Percentiles rank a stretch among this genome's conserved stretches.
Conservation (phyloP, 2,329 filamentous ascomycete genomes). For the Botrytis fragariae region DNA sequence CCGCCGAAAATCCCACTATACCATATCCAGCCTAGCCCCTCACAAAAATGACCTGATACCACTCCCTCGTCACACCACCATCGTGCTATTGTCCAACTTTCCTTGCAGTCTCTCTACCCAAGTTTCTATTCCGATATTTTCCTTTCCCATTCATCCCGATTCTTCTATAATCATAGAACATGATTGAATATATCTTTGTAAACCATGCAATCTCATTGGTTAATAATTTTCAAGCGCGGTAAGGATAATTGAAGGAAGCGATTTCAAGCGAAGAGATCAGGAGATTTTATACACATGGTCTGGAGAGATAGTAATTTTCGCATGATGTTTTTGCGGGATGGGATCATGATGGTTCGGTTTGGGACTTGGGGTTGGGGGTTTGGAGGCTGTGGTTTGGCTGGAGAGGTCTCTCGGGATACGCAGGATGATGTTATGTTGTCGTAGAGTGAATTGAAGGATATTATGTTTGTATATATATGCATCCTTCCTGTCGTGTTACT, state of each 20-base stretch:
- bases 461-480: not conserved
- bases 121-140: not conserved
- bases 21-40: not conserved
- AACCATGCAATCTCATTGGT: not conserved
- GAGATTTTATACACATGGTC: not conserved
- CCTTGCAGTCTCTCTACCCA: not conserved
- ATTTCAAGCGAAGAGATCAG: slow-evolving; percentile 8
- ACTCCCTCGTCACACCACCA: slow-evolving; percentile 7
- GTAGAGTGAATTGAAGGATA: not conserved
- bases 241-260: not conserved
- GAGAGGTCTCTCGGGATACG: not conserved
- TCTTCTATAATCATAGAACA: not conserved
- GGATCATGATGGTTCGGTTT: slow-evolving; percentile 4
- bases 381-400: not conserved
- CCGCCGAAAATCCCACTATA: not conserved
- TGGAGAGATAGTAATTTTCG: not conserved
- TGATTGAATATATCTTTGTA: not conserved
- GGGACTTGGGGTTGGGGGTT: not conserved
- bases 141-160: not conserved
- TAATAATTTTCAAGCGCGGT: not conserved
- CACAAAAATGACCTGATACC: not conserved
- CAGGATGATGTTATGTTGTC: not conserved
- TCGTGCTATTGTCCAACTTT: not conserved
- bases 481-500: not conserved
- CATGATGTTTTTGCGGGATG: not conserved